Base-by-base conservation (phyloP, 2,329 filamentous ascomycete genomes). In the Aspergillus alliaceus region DNA sequence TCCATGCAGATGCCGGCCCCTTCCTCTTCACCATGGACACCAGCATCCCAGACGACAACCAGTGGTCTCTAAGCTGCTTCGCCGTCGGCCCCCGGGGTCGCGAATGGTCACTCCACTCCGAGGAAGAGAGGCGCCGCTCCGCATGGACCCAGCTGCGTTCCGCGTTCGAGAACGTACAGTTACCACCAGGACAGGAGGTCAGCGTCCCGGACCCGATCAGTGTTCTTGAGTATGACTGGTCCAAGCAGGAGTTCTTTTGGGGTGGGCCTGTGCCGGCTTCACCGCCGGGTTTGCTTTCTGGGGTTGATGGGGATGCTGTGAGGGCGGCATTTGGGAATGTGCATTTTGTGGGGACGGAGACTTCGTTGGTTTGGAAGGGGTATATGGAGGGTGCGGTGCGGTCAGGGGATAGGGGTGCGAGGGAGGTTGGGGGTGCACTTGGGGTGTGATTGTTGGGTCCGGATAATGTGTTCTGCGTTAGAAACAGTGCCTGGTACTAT, bases 11-110 rank as follows among this genome's bases (percentile, higher is more conserved):
- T 37, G 62, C 69, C 8, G 82, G 82, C 0, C 82, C 82, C 0
- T 74, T 76, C 6, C 66, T 70, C 4, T 74, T 83, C 2, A 71
- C 75, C 1, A 74, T 80, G 24, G 82, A 85, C 54, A 80, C 75
- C 8, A 75, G 72, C 49, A 66, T 69, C 31, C 59, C 60, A 7
- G 47, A 49, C 22, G 60, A 65, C 22, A 40, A 61, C 1, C 57
- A 68, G 35, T 73, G 64, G 56, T 66, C 66, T 11, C 63, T 79
- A 44, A 78, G 75, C 11, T 72, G 69, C 49, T 82, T 82, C 63
- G 63, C 79, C 31, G 64, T 61, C 1, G 75, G 77, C 1, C 66
- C 70, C 0, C 59, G 66, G 1, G 79, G 74, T 1, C 64, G 64
- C 1, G 60, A 49, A 2, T 77, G 75, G 75, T 62, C 67, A 1